Evolutionary conservation across 2,329 filamentous ascomycete species (phyloP).

Genomic region (Fusarium longipes): DNA sequence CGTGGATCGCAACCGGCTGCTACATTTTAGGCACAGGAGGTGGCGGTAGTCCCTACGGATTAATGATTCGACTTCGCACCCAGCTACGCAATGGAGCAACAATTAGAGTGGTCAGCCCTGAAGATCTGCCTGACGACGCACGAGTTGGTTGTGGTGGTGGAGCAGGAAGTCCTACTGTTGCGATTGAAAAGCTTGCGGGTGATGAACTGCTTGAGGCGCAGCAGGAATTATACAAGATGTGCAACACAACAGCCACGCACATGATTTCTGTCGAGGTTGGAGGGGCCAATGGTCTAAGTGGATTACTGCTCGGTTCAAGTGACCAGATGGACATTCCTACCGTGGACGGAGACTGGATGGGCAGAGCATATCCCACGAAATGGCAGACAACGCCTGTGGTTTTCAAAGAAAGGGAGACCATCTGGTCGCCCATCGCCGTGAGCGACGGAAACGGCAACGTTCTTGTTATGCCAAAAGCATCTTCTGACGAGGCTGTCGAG

Average conservation of each 20-base stretch:
- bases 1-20: constrained; percentile 67
- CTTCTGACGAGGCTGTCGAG: constrained; percentile 61
- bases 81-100: constrained; percentile 62
- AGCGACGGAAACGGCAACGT: constrained; percentile 65
- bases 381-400: constrained; percentile 67
- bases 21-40: constrained; percentile 72
- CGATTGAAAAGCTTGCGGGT: constrained; percentile 68
- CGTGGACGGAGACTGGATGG: constrained; percentile 69
- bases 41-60: constrained; percentile 65
- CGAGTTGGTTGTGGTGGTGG: constrained; percentile 67
- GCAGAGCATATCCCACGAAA: constrained; percentile 64
- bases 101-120: constrained; percentile 63
- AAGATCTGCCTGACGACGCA: constrained; percentile 62
- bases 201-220: constrained; percentile 66
- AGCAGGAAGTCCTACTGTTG: constrained; percentile 69
- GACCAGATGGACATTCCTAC: constrained; percentile 62
- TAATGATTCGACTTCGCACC: constrained; percentile 62
- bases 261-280: constrained; percentile 74
- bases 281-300: constrained; percentile 72
- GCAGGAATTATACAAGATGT: constrained; percentile 63
- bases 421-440: constrained; percentile 60
- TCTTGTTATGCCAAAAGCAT: constrained; percentile 60
- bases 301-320: constrained; percentile 66
- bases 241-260: constrained; percentile 60
- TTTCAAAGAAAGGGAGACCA: constrained; percentile 59